Conservation (phyloP, 495 filamentous ascomycete species). For the Entonaema liquescens region DNA sequence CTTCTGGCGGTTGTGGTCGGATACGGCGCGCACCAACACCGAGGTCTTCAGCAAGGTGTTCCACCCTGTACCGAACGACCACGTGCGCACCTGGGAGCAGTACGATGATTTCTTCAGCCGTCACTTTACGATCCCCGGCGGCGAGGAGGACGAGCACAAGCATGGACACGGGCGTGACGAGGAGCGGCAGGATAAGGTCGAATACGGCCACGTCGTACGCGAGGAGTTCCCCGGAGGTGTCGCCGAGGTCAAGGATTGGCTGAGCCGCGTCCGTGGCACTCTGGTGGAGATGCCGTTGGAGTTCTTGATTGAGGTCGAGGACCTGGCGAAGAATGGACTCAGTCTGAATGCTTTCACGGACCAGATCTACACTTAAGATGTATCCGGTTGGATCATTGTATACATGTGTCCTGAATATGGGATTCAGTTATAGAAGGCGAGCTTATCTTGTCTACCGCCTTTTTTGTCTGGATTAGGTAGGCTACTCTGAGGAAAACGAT, state of each 20-base stretch:
- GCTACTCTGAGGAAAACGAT: not conserved
- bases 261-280: slow-evolving; percentile 78
- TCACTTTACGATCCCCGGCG: slow-evolving; percentile 70
- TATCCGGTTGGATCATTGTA: not conserved
- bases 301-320: slow-evolving; percentile 83
- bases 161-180: slow-evolving; percentile 39
- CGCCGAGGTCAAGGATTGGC: slow-evolving; percentile 80
- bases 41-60: slow-evolving; percentile 87
- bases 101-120: slow-evolving; percentile 83
- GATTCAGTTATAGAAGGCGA: not conserved
- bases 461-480: not conserved
- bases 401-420: not conserved
- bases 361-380: slow-evolving; percentile 73
- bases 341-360: slow-evolving; percentile 82
- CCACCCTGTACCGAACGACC: slow-evolving; percentile 86
- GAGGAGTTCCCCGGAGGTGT: slow-evolving; percentile 78
- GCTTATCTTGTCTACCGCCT: not conserved
- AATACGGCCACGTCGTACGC: slow-evolving; percentile 87
- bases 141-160: slow-evolving; percentile 43
- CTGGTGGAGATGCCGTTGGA: slow-evolving; percentile 92
- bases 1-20: slow-evolving; percentile 76
- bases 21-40: slow-evolving; percentile 79
- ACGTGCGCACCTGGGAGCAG: slow-evolving; percentile 79
- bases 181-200: slow-evolving; percentile 48
- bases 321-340: slow-evolving; percentile 87